Base-by-base conservation (phyloP, 306 rosid species). In the Delonix regia region DNA sequence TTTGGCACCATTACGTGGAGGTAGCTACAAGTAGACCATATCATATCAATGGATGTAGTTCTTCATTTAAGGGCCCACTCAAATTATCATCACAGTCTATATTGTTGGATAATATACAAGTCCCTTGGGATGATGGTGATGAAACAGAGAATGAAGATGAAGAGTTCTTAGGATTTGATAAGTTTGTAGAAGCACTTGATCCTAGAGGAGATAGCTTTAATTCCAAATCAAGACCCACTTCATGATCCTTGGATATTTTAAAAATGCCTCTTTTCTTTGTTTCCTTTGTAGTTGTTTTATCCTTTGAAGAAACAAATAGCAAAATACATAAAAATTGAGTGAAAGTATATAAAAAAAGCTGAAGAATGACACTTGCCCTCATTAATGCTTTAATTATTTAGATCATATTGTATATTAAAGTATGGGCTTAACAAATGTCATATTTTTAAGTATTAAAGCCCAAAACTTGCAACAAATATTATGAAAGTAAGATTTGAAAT, bases 11-110 rank as follows among this genome's bases (percentile, higher is more conserved):
- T 59, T 59, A 84, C 80, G 57, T 81, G 76, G 1, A 73, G 25
- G 6, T n/a, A 45, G 74, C 89, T 86, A 44, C 2, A 0, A 15
- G 44, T 4, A 7, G 88, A 88, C 4, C 87, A 84, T 86, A 75
- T 79, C 16, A 65, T 18, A 36, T 2, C 14, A 80, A 10, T 7
- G 84, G 21, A 13, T 79, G 38, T 4, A 13, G 3, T 4, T 67
- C 75, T 5, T 14, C 60, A 0, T 4, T 12, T 6, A 52, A 4
- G 13, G n/a, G 6, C 3, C 13, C 24, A 4, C 14, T 67, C 18
- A 27, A 2, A 39, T 36, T 6, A 6, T 30, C 39, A 48, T 27
- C 49, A 33, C 21, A 21, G 10, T 18, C 49, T 49, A 36, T 5
- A 52, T 4, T 1, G 5, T 4, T 1, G 8, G 71, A 53, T 45